phyloP scores from a whole-genome alignment of 2,329 filamentous ascomycete genomes.

The Beauveria bassiana region DNA sequence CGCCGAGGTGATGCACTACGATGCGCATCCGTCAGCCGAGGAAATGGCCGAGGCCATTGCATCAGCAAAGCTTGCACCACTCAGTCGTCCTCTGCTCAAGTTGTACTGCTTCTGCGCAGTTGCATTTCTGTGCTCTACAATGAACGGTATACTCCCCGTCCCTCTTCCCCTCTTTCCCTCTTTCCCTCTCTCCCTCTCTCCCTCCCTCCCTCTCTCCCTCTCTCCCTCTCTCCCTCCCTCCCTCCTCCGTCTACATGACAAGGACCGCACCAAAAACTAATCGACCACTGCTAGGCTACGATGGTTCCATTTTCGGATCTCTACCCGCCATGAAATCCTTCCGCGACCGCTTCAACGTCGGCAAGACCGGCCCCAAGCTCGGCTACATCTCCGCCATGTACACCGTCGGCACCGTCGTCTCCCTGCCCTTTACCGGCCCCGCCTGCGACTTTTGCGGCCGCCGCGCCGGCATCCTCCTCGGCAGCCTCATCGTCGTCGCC shows the following conservation, averaged over 20 bases:
- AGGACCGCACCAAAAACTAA: background rate
- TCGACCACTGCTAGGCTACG: slow-evolving; percentile 19
- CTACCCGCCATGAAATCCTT: slow-evolving; percentile 29
- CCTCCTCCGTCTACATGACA: background rate
- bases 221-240: too few relatives aligned
- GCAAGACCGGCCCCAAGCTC: slow-evolving; percentile 4
- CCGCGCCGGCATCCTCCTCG: slow-evolving; percentile 5
- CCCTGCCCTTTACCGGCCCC: slow-evolving; percentile 24
- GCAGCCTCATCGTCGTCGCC: slow-evolving; percentile 10
- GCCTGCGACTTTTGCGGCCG: slow-evolving; percentile 2
- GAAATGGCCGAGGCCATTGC: slow-evolving; percentile 13
- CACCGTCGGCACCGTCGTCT: slow-evolving; percentile 6
- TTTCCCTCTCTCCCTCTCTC: too few relatives aligned
- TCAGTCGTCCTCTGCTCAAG: slow-evolving; percentile 12
- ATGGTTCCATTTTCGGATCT: slow-evolving; percentile 43
- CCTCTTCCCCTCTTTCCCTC: background rate
- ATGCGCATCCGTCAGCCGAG: slow-evolving; percentile 9
- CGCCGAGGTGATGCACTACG: background rate
- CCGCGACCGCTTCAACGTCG: background rate
- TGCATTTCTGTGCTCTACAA: slow-evolving; percentile 14
- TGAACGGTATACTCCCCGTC: slow-evolving; percentile 11
- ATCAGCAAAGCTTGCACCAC: background rate
- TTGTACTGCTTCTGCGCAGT: slow-evolving; percentile 12
- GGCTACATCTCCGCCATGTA: slow-evolving; percentile 11
- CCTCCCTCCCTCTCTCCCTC: background rate